phyloP scores from a whole-genome alignment of 306 rosid species.

The Bauhinia variegata region DNA sequence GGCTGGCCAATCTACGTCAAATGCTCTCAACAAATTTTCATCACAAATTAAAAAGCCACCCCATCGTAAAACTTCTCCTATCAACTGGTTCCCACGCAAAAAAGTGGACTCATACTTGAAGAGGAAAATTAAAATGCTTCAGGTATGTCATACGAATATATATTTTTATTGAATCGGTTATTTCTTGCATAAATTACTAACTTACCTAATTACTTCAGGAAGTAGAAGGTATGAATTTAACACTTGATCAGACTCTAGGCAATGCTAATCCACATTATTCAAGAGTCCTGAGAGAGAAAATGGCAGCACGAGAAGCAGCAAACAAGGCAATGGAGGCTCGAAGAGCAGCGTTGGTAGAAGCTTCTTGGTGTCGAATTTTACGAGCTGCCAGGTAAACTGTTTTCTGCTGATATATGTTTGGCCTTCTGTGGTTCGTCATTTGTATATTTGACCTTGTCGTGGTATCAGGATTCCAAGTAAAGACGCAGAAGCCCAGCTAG shows the following conservation, averaged over 20 bases:
- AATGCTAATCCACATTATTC: slow-evolving; percentile 92
- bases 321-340: slow-evolving; percentile 79
- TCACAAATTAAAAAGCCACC: slow-evolving; percentile 82
- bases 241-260: slow-evolving; percentile 93
- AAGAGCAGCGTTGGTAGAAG: slow-evolving; percentile 87
- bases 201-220: slow-evolving; percentile 50
- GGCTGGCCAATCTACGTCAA: slow-evolving; percentile 49
- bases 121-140: slow-evolving; percentile 89
- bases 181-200: slow-evolving; percentile 23
- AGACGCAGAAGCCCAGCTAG: slow-evolving; percentile 70
- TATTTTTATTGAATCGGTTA: not conserved
- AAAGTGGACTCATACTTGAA: slow-evolving; percentile 84
- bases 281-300: slow-evolving; percentile 78
- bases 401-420: slow-evolving; percentile 15
- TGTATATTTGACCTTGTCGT: not conserved
- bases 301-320: slow-evolving; percentile 92
- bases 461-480: slow-evolving; percentile 73
- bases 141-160: slow-evolving; percentile 50
- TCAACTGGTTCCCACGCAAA: slow-evolving; percentile 90
- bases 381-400: slow-evolving; percentile 72
- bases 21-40: slow-evolving; percentile 63
- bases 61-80: slow-evolving; percentile 76
- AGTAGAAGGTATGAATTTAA: slow-evolving; percentile 78
- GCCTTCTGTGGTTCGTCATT: slow-evolving; percentile 14
- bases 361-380: slow-evolving; percentile 95